Percentiles rank a stretch among this genome's conserved stretches.
phyloP scores from a whole-genome alignment of 2,329 filamentous ascomycete species.

The Cryphonectria japonica region DNA sequence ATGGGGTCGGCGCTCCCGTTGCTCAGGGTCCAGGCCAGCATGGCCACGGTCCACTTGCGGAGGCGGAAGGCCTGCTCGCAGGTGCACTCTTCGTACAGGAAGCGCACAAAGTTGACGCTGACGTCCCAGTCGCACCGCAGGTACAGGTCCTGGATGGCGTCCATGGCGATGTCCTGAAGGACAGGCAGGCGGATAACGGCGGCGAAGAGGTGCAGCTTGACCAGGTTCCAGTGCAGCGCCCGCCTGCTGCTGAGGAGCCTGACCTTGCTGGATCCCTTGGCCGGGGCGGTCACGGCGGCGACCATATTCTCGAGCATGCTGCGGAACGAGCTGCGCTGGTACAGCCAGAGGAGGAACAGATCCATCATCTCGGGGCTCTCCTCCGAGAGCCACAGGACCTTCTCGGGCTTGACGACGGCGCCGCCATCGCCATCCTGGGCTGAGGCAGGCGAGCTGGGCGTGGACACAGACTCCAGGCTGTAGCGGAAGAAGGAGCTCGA shows the following conservation, averaged over 20 bases:
- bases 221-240: constrained; percentile 59
- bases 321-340: constrained; percentile 48
- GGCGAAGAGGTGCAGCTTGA: constrained; percentile 62
- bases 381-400: constrained; percentile 45
- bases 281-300: constrained; percentile 33
- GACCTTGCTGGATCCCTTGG: constrained; percentile 32
- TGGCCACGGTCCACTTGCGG: constrained; percentile 63
- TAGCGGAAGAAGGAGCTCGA: constrained; percentile 54
- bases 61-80: constrained; percentile 53
- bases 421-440: not conserved
- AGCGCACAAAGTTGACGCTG: constrained; percentile 53
- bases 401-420: constrained; percentile 28
- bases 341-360: constrained; percentile 58
- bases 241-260: constrained; percentile 36
- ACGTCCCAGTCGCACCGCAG: constrained; percentile 63
- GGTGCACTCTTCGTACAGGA: constrained; percentile 59
- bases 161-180: constrained; percentile 61
- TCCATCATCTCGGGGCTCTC: constrained; percentile 57
- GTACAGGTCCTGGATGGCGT: constrained; percentile 62
- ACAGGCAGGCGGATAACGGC: constrained; percentile 52
- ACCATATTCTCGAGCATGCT: constrained; percentile 48
- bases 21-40: constrained; percentile 60
- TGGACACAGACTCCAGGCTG: constrained; percentile 43
- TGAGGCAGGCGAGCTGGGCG: constrained; percentile 32
- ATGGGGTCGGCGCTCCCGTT: constrained; percentile 36